These are phyloP conservation scores for Eucalyptus pumila DNA, from an alignment of 345 rosid species.

Conservation along the genomic window DNA sequence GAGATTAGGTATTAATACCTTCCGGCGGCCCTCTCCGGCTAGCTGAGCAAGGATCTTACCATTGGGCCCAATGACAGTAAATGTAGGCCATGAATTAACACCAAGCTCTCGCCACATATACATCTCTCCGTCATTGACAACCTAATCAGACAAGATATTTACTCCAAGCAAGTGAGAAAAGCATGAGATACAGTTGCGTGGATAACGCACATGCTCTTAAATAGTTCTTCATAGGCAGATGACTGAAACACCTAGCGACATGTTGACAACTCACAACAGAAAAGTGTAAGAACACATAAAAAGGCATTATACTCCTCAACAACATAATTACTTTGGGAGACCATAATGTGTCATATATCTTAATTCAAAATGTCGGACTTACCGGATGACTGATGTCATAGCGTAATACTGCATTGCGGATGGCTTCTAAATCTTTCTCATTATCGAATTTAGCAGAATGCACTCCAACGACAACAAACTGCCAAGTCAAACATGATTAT, in stretches of 20 bases:
- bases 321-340: background rate
- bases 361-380: slow-evolving; percentile 6
- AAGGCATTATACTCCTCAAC: background rate
- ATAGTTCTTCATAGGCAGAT: background rate
- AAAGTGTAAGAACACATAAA: background rate
- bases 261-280: background rate
- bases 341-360: background rate
- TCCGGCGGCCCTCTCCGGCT: slow-evolving; percentile 79
- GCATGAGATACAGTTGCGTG: background rate
- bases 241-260: background rate
- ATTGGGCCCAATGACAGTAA: slow-evolving; percentile 73
- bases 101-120: slow-evolving; percentile 86
- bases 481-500: background rate
- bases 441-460: slow-evolving; percentile 97
- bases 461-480: slow-evolving; percentile 93
- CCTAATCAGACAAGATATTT: slow-evolving; percentile 23
- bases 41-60: slow-evolving; percentile 81
- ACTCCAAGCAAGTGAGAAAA: background rate
- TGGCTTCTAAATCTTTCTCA: slow-evolving; percentile 94
- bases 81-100: slow-evolving; percentile 94
- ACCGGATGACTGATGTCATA: slow-evolving; percentile 82
- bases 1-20: slow-evolving; percentile 30
- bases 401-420: slow-evolving; percentile 81
- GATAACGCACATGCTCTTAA: background rate
- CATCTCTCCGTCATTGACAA: slow-evolving; percentile 97